phyloP scores from a whole-genome alignment of 2,329 filamentous ascomycete genomes.

The Neofusicoccum sp. region DNA sequence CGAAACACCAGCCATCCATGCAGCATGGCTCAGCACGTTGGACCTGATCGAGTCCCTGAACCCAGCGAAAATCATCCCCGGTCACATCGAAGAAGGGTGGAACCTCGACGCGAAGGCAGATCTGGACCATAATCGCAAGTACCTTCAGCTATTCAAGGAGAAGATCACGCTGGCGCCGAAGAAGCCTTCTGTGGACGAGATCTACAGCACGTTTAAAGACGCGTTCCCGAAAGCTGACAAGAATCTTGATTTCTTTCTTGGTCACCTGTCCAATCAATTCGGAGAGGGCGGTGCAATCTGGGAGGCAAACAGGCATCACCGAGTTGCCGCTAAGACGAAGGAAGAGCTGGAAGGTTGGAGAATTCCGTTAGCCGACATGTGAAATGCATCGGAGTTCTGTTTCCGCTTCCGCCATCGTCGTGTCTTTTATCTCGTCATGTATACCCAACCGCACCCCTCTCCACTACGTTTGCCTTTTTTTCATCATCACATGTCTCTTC shows the following conservation, averaged over 20 bases:
- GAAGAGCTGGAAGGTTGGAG: constrained; percentile 24
- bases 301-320: constrained; percentile 38
- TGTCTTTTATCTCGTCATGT: too few species aligned
- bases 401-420: too few species aligned
- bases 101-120: constrained; percentile 31
- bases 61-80: constrained; percentile 33
- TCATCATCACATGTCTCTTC: too few species aligned
- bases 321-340: constrained; percentile 8
- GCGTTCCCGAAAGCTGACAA: constrained; percentile 34
- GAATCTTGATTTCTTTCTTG: constrained; percentile 40
- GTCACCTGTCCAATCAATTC: constrained; percentile 37
- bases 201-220: constrained; percentile 34
- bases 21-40: constrained; percentile 28
- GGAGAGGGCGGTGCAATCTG: constrained; percentile 35
- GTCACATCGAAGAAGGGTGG: constrained; percentile 34
- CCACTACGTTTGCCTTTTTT: too few species aligned
- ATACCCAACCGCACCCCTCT: too few species aligned
- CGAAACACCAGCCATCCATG: constrained; percentile 31
- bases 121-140: constrained; percentile 33
- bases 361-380: constrained; percentile 6
- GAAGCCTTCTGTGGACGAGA: constrained; percentile 32
- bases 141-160: constrained; percentile 33
- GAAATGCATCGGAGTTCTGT: constrained; percentile 28
- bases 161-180: constrained; percentile 33
- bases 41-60: constrained; percentile 32